Evolutionary conservation across 1,139 yeast species (phyloP).

Genomic region (Blastobotrys ciferrii): DNA sequence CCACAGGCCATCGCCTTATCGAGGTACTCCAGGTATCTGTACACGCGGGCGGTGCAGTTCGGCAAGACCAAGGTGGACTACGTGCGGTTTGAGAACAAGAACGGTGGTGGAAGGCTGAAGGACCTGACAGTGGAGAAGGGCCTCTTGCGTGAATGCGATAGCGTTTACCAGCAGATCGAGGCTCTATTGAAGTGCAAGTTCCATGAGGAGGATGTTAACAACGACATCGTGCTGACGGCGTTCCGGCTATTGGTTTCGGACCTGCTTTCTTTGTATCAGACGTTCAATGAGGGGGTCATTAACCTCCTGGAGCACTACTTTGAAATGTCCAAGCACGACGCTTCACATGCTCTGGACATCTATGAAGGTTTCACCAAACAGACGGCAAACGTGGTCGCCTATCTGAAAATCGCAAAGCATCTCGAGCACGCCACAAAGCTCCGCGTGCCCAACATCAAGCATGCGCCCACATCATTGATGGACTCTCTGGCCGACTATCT

Average conservation of each 20-base stretch:
- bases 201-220: conserved; percentile 65
- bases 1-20: conserved; percentile 62
- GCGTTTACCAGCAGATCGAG: conserved; percentile 78
- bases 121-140: conserved; percentile 73
- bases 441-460: conserved; percentile 93
- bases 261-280: conserved; percentile 78
- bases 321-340: conserved; percentile 84
- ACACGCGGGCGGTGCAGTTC: conserved; percentile 66
- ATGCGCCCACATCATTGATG: conserved; percentile 93
- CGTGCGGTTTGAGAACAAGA: conserved; percentile 53
- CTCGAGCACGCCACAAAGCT: conserved; percentile 82
- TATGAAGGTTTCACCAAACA: conserved; percentile 83
- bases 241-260: conserved; percentile 87
- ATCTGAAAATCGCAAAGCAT: conserved; percentile 84
- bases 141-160: conserved; percentile 75
- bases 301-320: conserved; percentile 90
- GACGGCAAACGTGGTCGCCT: conserved; percentile 84
- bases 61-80: conserved; percentile 67
- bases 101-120: conserved; percentile 59
- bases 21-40: conserved; percentile 71
- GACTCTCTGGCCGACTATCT: conserved; percentile 84
- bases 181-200: conserved; percentile 73
- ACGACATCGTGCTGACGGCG: conserved; percentile 79
- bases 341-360: conserved; percentile 78
- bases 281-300: conserved; percentile 91